These are phyloP conservation scores for Gnaphalium uliginosum DNA, from an alignment of 129 eudicot species.

Conservation along the genomic window DNA sequence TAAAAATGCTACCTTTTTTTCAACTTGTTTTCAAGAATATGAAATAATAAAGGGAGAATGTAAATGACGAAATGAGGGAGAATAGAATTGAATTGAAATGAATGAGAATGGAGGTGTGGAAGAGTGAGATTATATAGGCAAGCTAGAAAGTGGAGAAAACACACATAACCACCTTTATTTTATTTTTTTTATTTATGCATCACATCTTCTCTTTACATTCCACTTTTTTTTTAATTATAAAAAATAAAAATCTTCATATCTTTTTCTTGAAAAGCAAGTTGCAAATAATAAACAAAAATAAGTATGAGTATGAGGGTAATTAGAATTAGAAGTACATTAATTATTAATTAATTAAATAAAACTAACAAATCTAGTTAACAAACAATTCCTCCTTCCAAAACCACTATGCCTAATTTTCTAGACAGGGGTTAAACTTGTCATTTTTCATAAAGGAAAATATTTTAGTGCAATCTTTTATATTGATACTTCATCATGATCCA, in stretches of 20 bases:
- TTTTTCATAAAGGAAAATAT: no score
- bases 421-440: background rate
- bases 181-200: background rate
- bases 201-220: background rate
- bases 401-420: background rate
- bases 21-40: background rate
- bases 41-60: background rate
- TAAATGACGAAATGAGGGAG: background rate
- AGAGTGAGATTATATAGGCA: slow-evolving; percentile 30
- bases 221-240: background rate
- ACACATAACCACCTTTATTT: slow-evolving; percentile 11
- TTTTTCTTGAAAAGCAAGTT: slow-evolving; percentile 7
- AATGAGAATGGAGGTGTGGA: slow-evolving; percentile 12
- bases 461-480: no score
- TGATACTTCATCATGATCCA: no score
- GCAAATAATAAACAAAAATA: background rate
- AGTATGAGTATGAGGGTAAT: background rate
- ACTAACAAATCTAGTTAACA: background rate
- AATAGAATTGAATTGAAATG: background rate
- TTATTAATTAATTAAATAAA: background rate
- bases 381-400: background rate
- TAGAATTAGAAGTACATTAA: background rate
- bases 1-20: background rate
- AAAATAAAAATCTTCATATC: background rate
- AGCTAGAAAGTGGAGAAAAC: background rate